Evolutionary conservation across 352 stramenopile genomes (phyloP), one percentile per base, ranked within the genome.

Genomic region (Phytophthora chlamydospora): DNA sequence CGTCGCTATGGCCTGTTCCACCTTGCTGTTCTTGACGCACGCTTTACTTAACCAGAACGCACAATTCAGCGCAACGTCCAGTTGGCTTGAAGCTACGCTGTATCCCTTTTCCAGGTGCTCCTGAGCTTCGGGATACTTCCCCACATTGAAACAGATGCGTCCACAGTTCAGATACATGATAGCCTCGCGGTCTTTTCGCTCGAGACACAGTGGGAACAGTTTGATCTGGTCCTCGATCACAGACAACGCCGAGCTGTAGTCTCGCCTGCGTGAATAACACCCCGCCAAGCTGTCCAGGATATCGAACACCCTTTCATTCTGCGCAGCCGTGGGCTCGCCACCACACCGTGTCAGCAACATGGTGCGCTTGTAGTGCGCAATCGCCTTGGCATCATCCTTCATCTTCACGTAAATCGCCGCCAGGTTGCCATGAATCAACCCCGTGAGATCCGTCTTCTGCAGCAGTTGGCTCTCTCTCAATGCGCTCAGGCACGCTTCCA

Each of bases 371-470:
- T 85, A 91, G 57, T 89, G 80, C 40, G 84, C 72, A 38, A 89
- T 81, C 6, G 83, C 83, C 32, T 81, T 77, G 19, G 71, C 59
- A 42, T 89, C 73, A 59, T 86, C 71, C 17, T 83, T 76, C 32
- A 74, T 60, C 31, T 85, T 83, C 12, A 72, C 59, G 43, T 87
- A 85, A 10, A 78, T 82, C 1, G 80, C 72, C 5, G 82, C 82
- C 12, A 91, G 50, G 52, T 91, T 89, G 27, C 78, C 74, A 58
- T 91, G 82, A 24, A 91, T 82, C 19, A 89, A 36, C 10, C 75
- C 78, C 36, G 75, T 89, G n/a, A 86, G 75, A 38, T 89, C 82
- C 55, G 76, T 75, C 34, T 83, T 85, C 31, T 77, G 61, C n/a
- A 91, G 66, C 36, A 68, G 19, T 21, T 89, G 71, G 14, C 70